These are phyloP conservation scores for Excoecaria agallocha DNA, from an alignment of 345 rosid genomes.

Conservation along the genomic window DNA sequence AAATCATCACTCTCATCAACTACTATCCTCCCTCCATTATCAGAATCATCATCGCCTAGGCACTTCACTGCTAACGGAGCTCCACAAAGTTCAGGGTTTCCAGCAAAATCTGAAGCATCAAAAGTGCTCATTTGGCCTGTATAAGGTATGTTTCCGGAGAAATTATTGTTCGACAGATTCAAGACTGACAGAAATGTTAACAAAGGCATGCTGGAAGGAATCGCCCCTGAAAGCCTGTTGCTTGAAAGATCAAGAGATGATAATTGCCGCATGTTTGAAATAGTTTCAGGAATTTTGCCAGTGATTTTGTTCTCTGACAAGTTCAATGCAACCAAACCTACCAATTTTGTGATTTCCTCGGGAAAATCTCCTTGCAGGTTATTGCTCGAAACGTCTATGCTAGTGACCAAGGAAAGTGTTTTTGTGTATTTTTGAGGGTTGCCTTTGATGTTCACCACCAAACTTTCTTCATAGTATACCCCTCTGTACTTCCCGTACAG, in stretches of 20 bases:
- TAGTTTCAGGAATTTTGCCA: constrained; percentile 33
- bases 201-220: constrained; percentile 40
- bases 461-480: constrained; percentile 38
- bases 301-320: constrained; percentile 35
- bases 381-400: constrained; percentile 45
- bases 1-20: constrained; percentile 20
- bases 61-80: constrained; percentile 32
- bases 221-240: constrained; percentile 39
- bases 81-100: constrained; percentile 45
- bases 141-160: constrained; percentile 42
- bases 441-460: constrained; percentile 27
- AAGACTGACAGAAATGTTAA: constrained; percentile 36
- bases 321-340: constrained; percentile 38
- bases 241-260: constrained; percentile 50
- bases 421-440: constrained; percentile 32
- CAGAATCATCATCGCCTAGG: constrained; percentile 17
- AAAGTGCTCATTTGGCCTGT: constrained; percentile 35
- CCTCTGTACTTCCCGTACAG: constrained; percentile 31
- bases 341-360: constrained; percentile 29
- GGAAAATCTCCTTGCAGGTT: constrained; percentile 41
- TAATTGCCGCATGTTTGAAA: constrained; percentile 36
- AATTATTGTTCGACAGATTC: constrained; percentile 35
- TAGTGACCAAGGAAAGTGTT: constrained; percentile 44
- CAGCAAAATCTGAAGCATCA: constrained; percentile 30
- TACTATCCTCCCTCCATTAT: constrained; percentile 3